Percentiles rank a stretch among this genome's conserved stretches.
phyloP scores from a whole-genome alignment of 805 yeast genomes.

The Cyberlindnera nakhonratchasimensis region DNA sequence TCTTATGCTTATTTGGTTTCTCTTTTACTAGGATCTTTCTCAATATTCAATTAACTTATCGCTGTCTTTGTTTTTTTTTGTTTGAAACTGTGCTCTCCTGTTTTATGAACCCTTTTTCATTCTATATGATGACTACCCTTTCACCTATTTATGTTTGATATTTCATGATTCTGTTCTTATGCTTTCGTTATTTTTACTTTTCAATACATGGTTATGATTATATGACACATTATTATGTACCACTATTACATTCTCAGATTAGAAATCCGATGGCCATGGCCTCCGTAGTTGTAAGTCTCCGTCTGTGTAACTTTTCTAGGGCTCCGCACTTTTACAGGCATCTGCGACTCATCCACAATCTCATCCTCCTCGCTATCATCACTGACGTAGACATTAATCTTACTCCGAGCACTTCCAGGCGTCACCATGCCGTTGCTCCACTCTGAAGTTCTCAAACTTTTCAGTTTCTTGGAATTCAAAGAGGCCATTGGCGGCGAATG shows the following conservation, averaged over 20 bases:
- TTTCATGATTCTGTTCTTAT: too few relatives aligned
- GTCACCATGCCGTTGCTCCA: conserved; percentile 2
- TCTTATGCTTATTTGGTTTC: too few relatives aligned
- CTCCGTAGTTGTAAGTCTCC: conserved; percentile 22
- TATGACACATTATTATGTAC: not conserved
- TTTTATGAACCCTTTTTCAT: not conserved
- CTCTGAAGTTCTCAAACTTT: not conserved
- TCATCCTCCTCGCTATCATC: conserved; percentile 16
- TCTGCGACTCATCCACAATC: conserved; percentile 8
- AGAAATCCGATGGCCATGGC: conserved; percentile 7
- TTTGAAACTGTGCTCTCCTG: not conserved
- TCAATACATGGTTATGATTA: not conserved
- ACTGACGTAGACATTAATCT: conserved; percentile 10
- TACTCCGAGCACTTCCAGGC: conserved; percentile 5
- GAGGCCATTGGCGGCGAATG: conserved; percentile 3
- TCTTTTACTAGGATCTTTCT: not conserved
- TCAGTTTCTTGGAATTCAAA: not conserved
- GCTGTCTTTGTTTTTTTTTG: not conserved
- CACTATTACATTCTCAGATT: conserved; percentile 4
- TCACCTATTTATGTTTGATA: not conserved
- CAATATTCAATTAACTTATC: not conserved
- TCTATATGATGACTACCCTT: not conserved
- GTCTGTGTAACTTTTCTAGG: conserved; percentile 16
- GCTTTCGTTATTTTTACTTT: not conserved
- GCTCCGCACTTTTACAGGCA: not conserved